These are phyloP conservation scores for Silybum marianum DNA, from an alignment of 129 eudicot species.

Conservation along the genomic window DNA sequence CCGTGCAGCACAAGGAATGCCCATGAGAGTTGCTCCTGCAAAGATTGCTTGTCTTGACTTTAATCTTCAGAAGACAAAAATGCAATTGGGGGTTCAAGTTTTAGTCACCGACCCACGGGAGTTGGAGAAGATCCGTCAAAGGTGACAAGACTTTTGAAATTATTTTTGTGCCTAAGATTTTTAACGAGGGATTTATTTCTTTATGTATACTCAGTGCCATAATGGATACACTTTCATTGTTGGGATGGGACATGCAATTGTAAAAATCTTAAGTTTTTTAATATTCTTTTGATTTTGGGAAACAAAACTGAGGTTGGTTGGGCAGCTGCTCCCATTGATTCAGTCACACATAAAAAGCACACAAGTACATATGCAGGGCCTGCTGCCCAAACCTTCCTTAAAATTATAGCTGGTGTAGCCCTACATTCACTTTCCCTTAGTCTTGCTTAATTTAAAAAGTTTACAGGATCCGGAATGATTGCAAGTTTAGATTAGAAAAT, in stretches of 20 bases:
- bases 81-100: constrained; percentile 80
- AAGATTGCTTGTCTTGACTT: constrained; percentile 83
- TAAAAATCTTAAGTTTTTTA: too few species aligned
- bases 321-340: neutral
- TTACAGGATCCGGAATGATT: neutral
- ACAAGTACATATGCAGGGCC: neutral
- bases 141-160: neutral
- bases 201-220: neutral
- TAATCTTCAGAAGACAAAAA: constrained; percentile 80
- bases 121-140: constrained; percentile 4
- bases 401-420: neutral
- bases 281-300: neutral
- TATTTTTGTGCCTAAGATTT: neutral
- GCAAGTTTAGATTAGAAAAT: neutral
- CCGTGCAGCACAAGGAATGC: constrained; percentile 92
- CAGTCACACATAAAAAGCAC: neutral
- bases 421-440: neutral
- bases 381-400: neutral
- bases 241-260: neutral
- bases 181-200: neutral
- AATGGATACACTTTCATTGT: neutral
- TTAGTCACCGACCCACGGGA: neutral
- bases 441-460: neutral
- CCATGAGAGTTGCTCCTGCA: constrained; percentile 75
- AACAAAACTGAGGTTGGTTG: neutral